Percentiles rank a stretch among this genome's conserved stretches.
phyloP scores from a whole-genome alignment of 352 stramenopile species.

The Globisporangium lucens region DNA sequence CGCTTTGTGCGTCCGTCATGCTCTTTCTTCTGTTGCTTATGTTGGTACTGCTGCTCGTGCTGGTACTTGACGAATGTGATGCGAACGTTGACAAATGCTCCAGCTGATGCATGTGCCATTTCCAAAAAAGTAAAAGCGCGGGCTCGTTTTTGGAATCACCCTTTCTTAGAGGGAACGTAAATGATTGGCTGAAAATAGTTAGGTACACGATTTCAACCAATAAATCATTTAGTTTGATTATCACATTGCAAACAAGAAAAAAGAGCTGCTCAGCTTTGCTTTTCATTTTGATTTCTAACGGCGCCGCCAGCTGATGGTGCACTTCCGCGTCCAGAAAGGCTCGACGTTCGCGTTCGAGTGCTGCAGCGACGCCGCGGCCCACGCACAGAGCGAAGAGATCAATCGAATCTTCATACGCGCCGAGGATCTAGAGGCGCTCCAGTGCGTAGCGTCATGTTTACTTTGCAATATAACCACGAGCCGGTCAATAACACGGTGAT shows the following conservation, averaged over 20 bases:
- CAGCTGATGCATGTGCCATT: not conserved
- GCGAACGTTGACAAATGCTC: not conserved
- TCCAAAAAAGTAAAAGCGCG: not conserved
- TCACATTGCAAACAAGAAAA: not conserved
- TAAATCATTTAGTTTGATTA: not conserved
- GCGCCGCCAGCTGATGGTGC: conserved; percentile 16
- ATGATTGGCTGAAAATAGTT: conserved; percentile 30
- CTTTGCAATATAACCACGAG: not conserved
- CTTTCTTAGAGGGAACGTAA: conserved; percentile 43
- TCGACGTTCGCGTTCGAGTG: conserved; percentile 70
- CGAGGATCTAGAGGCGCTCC: conserved; percentile 40
- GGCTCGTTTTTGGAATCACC: not conserved
- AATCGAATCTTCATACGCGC: conserved; percentile 23
- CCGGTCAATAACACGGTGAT: not conserved
- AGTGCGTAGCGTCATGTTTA: conserved; percentile 22
- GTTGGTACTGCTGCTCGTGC: not conserved
- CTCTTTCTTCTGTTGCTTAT: not conserved
- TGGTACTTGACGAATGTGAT: not conserved
- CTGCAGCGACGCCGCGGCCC: conserved; percentile 18
- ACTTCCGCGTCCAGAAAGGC: conserved; percentile 63
- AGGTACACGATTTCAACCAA: conserved; percentile 8
- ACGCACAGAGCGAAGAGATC: conserved; percentile 6
- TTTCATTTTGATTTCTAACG: not conserved
- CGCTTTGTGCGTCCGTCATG: not conserved
- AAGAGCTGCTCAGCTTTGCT: not conserved